A percentile compares a stretch with the other conserved stretches of the same genome.
These are phyloP conservation scores for Tephrocybe sp. DNA, from an alignment of 768 basidiomycete genomes.

Conservation along the genomic window DNA sequence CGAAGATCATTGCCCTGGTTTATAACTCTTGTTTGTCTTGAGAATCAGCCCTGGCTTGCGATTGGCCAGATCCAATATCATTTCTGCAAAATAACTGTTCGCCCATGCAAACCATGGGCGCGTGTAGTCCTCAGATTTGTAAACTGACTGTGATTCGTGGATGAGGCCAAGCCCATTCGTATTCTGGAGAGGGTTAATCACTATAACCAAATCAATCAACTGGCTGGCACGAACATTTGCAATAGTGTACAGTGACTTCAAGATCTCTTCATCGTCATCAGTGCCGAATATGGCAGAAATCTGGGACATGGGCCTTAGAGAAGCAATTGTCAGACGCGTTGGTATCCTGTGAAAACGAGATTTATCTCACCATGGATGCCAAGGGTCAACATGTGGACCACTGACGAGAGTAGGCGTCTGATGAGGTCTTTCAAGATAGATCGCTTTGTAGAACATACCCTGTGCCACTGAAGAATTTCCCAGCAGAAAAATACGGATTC, in stretches of 20 bases:
- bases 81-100: constrained; percentile 81
- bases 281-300: constrained; percentile 73
- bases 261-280: constrained; percentile 68
- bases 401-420: constrained; percentile 31
- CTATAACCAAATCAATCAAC: not conserved
- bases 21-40: constrained; percentile 52
- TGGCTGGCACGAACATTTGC: constrained; percentile 57
- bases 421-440: no score
- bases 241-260: constrained; percentile 58
- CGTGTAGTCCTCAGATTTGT: constrained; percentile 54
- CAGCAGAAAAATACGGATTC: constrained; percentile 71
- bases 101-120: constrained; percentile 83
- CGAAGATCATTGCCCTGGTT: constrained; percentile 38
- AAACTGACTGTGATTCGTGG: constrained; percentile 71
- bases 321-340: no score
- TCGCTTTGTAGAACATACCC: constrained; percentile 46
- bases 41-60: constrained; percentile 72
- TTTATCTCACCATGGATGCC: constrained; percentile 60
- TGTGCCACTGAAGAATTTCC: constrained; percentile 62
- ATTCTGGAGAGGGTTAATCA: constrained; percentile 41
- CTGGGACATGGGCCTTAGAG: constrained; percentile 72
- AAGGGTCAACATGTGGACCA: constrained; percentile 71
- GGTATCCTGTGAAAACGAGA: not conserved
- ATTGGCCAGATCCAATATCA: constrained; percentile 73
- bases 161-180: constrained; percentile 74